A percentile compares a stretch with the other conserved stretches of the same genome.
These are phyloP conservation scores for Fusarium globosum DNA, from an alignment of 2,329 filamentous ascomycete genomes.

Conservation along the genomic window DNA sequence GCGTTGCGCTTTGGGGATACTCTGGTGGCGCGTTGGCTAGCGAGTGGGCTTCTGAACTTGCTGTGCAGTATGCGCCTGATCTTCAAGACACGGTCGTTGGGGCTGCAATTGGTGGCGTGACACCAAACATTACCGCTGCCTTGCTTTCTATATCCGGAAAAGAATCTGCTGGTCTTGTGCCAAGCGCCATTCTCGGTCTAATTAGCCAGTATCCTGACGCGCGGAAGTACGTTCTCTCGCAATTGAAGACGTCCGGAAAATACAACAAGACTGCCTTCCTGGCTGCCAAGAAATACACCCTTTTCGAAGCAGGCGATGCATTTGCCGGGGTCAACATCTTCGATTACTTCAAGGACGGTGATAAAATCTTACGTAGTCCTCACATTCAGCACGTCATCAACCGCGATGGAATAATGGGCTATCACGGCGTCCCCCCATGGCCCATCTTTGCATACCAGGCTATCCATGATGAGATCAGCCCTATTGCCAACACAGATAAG, in stretches of 20 bases:
- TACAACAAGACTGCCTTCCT: conserved; percentile 40
- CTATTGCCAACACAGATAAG: conserved; percentile 25
- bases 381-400: conserved; percentile 19
- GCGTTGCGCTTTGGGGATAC: conserved; percentile 64
- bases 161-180: conserved; percentile 31
- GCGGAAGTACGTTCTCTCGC: conserved; percentile 26
- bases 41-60: conserved; percentile 64
- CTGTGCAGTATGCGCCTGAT: conserved; percentile 64
- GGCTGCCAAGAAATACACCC: conserved; percentile 21
- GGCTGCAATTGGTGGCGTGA: conserved; percentile 61
- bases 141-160: conserved; percentile 49
- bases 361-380: conserved; percentile 9
- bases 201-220: conserved; percentile 38
- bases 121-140: conserved; percentile 54
- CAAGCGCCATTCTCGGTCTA: conserved; percentile 37
- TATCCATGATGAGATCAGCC: conserved; percentile 37
- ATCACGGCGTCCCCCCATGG: conserved; percentile 39
- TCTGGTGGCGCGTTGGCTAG: conserved; percentile 64
- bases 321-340: conserved; percentile 27
- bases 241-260: conserved; percentile 29
- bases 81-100: conserved; percentile 56
- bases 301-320: conserved; percentile 12
- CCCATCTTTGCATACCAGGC: conserved; percentile 40
- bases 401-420: conserved; percentile 41
- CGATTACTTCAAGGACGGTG: conserved; percentile 31